Percentiles rank a stretch among this genome's conserved stretches.
Conservation (phyloP, 1,284 basidiomycete genomes). For the Austroboletus niveus region DNA sequence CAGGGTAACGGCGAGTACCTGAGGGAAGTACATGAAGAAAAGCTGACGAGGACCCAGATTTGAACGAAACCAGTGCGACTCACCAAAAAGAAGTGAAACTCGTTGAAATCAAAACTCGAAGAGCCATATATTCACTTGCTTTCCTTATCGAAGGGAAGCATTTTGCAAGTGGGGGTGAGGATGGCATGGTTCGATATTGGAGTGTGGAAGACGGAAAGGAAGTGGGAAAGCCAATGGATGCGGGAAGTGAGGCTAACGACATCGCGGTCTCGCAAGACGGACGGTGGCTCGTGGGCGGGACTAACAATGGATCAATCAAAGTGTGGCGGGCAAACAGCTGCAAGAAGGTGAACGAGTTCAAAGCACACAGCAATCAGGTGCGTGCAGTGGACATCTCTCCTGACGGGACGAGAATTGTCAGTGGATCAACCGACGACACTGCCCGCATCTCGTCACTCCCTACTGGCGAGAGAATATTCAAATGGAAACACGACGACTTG, state of each 20-base stretch:
- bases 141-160: background rate
- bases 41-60: no score
- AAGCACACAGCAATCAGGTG: background rate
- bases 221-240: background rate
- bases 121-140: background rate
- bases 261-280: background rate
- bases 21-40: no score
- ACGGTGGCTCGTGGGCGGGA: background rate
- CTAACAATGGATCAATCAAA: background rate
- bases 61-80: no score
- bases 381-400: background rate
- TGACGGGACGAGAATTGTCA: background rate
- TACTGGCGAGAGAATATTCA: background rate
- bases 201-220: background rate
- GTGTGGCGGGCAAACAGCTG: background rate
- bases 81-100: background rate
- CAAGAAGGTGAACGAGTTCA: background rate
- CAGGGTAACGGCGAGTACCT: no score
- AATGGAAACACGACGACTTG: background rate
- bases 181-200: background rate
- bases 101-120: background rate
- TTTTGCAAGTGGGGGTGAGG: background rate
- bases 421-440: background rate
- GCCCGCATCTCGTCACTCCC: background rate
- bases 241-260: background rate